Percentiles rank a stretch among this genome's conserved stretches.
phyloP scores from a whole-genome alignment of 73 alveolate genomes.

The Tetrahymena malaccensis region DNA sequence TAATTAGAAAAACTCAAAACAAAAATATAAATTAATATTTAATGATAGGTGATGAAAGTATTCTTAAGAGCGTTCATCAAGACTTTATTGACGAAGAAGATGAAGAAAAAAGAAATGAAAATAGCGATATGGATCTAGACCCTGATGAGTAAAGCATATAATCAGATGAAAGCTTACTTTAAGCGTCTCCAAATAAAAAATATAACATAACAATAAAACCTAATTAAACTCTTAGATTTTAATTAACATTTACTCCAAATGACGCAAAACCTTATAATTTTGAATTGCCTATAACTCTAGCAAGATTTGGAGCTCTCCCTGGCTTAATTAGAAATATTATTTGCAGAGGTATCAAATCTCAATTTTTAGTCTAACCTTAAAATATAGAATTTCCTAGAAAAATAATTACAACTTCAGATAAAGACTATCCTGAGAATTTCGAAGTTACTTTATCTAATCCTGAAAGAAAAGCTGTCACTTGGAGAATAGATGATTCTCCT shows the following conservation, averaged over 20 bases:
- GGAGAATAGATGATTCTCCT: conserved; percentile 73
- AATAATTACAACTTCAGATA: conserved; percentile 74
- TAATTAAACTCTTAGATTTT: conserved; percentile 49
- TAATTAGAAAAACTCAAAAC: conserved; percentile 38
- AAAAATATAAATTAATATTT: conserved; percentile 30
- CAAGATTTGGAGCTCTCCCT: conserved; percentile 84
- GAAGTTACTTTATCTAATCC: conserved; percentile 80
- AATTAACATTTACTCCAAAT: conserved; percentile 73
- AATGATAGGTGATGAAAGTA: conserved; percentile 57
- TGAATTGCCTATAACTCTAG: conserved; percentile 82
- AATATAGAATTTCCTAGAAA: conserved; percentile 69
- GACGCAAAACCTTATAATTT: conserved; percentile 78
- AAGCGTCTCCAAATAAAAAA: conserved; percentile 57
- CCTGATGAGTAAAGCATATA: conserved; percentile 88
- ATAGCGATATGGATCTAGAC: conserved; percentile 61
- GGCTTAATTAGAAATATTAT: conserved; percentile 73
- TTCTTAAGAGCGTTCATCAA: conserved; percentile 46
- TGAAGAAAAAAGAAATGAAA: conserved; percentile 48
- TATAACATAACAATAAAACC: conserved; percentile 50
- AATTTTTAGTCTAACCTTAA: conserved; percentile 73
- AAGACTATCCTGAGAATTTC: conserved; percentile 67
- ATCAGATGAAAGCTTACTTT: conserved; percentile 79
- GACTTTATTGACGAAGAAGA: conserved; percentile 80
- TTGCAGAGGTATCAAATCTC: conserved; percentile 89
- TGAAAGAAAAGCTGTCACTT: conserved; percentile 60